phyloP scores from a whole-genome alignment of 1,284 basidiomycete genomes.

The Veloporphyrellus conicus region DNA sequence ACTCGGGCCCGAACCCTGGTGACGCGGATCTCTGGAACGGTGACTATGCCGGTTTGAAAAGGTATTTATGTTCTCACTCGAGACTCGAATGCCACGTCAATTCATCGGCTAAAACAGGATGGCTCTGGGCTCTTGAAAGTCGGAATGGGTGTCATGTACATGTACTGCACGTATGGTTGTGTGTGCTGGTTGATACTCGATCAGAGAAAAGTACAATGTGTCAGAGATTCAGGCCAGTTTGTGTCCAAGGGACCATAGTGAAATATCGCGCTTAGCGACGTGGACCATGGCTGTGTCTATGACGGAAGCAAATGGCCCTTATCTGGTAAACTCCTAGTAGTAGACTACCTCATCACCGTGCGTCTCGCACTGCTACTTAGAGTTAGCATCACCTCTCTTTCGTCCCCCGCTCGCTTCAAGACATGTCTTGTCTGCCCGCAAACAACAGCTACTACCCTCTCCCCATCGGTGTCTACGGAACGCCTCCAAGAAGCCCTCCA shows the following conservation, averaged over 20 bases:
- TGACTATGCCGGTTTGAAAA: conserved; percentile 34
- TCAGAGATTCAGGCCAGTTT: no score
- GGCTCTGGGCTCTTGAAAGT: conserved; percentile 14
- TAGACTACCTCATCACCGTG: no score
- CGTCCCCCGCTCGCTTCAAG: neutral
- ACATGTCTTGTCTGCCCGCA: conserved; percentile 23
- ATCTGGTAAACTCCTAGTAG: no score
- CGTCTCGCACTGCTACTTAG: no score
- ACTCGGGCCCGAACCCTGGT: conserved; percentile 49
- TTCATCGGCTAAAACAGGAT: conserved; percentile 16
- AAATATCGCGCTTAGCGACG: no score
- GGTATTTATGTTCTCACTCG: conserved; percentile 20
- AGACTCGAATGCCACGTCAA: neutral
- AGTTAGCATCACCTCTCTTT: neutral
- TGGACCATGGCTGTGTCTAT: no score
- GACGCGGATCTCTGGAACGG: conserved; percentile 57
- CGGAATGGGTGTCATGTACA: neutral
- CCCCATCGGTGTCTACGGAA: conserved; percentile 28
- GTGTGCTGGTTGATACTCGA: no score
- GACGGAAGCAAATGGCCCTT: no score
- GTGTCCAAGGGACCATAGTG: no score
- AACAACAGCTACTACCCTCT: conserved; percentile 35
- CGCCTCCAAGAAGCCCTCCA: conserved; percentile 30
- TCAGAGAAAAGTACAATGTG: no score
- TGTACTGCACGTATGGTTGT: no score